Conservation (phyloP, 495 filamentous ascomycete species). For the Halenospora varia region DNA sequence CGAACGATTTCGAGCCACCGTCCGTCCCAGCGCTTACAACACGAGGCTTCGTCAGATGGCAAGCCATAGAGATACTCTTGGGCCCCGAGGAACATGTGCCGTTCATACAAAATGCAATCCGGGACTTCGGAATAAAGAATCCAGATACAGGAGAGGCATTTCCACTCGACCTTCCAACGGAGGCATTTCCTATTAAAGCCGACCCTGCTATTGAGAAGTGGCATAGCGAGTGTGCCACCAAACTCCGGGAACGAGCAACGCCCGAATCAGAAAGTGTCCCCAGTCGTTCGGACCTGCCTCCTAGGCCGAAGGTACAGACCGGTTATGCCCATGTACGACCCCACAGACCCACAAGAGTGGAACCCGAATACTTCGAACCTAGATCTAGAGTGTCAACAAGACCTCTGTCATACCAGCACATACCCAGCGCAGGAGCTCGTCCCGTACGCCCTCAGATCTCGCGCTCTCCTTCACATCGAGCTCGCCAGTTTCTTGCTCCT, state of each 20-base stretch:
- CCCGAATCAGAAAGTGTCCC: slow-evolving; percentile 4
- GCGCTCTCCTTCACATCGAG: slow-evolving; percentile 14
- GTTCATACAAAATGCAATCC: slow-evolving; percentile 77
- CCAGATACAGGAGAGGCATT: slow-evolving; percentile 69
- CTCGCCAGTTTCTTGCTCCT: slow-evolving; percentile 22
- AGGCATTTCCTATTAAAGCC: slow-evolving; percentile 68
- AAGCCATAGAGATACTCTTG: slow-evolving; percentile 85
- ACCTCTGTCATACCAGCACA: slow-evolving; percentile 12
- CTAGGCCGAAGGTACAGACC: slow-evolving; percentile 17
- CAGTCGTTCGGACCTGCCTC: slow-evolving; percentile 13
- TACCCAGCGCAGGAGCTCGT: not conserved
- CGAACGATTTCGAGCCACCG: slow-evolving; percentile 68
- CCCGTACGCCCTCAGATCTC: slow-evolving; percentile 14
- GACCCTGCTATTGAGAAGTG: slow-evolving; percentile 77
- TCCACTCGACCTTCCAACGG: slow-evolving; percentile 69
- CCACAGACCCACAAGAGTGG: not conserved
- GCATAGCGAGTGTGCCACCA: slow-evolving; percentile 69
- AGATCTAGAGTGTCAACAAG: slow-evolving; percentile 8
- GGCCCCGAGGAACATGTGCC: slow-evolving; percentile 84
- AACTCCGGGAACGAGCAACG: slow-evolving; percentile 39
- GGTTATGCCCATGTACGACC: slow-evolving; percentile 20
- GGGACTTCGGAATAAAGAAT: slow-evolving; percentile 68
- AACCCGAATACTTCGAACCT: slow-evolving; percentile 13
- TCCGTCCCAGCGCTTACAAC: slow-evolving; percentile 76
- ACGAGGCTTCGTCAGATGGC: slow-evolving; percentile 87